Percentiles rank a stretch among this genome's conserved stretches.
phyloP scores from a whole-genome alignment of 192 early-diverging fungal genomes.

The Backusella parvicylindrica region DNA sequence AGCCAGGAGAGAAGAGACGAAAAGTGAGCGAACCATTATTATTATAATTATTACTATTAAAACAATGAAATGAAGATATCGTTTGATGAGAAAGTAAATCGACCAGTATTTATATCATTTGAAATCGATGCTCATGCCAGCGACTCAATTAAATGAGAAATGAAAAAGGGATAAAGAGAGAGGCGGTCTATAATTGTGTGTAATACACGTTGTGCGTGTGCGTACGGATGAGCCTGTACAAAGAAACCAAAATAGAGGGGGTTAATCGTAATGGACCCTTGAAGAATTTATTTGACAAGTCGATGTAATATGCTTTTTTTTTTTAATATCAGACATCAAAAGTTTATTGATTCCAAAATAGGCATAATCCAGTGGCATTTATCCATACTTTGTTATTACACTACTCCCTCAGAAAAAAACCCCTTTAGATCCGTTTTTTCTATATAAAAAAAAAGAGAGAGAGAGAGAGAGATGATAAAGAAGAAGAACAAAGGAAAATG shows the following conservation, averaged over 20 bases:
- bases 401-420: background rate
- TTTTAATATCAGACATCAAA: background rate
- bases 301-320: background rate
- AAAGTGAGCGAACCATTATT: background rate
- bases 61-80: background rate
- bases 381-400: background rate
- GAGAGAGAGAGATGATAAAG: background rate
- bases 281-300: background rate
- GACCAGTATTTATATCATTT: background rate
- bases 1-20: background rate
- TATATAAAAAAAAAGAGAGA: background rate
- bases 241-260: background rate
- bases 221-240: background rate
- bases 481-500: too few relatives aligned
- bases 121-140: background rate
- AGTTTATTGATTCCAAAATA: background rate
- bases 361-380: background rate
- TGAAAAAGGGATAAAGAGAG: background rate
- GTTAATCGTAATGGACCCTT: background rate
- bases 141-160: background rate
- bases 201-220: background rate
- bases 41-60: background rate
- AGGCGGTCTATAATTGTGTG: background rate
- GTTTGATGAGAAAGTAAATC: background rate
- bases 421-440: background rate